phyloP scores from a whole-genome alignment of 495 filamentous ascomycete species.

The Penicillium parvum region DNA sequence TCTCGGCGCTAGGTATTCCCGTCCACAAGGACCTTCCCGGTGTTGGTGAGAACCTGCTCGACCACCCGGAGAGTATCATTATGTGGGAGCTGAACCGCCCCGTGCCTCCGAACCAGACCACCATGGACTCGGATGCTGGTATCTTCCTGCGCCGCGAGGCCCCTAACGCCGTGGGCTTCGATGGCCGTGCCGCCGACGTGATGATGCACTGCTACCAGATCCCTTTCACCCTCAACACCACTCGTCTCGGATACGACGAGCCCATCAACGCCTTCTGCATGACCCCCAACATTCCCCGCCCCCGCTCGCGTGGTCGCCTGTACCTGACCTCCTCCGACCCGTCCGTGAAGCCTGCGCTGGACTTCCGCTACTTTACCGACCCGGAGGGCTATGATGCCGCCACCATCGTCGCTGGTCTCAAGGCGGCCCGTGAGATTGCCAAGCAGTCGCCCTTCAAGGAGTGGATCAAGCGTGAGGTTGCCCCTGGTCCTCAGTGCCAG shows the following conservation, averaged over 20 bases:
- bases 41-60: conserved; percentile 75
- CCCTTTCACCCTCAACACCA: conserved; percentile 69
- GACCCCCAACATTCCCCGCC: conserved; percentile 85
- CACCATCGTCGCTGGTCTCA: conserved; percentile 73
- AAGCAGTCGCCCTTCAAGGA: conserved; percentile 66
- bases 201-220: conserved; percentile 96
- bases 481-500: conserved; percentile 63
- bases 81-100: conserved; percentile 80
- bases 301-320: conserved; percentile 66
- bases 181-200: conserved; percentile 68
- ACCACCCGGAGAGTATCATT: conserved; percentile 75
- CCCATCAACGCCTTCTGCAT: conserved; percentile 82
- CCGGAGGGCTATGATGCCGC: conserved; percentile 77
- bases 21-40: conserved; percentile 68
- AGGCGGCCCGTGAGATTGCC: conserved; percentile 66
- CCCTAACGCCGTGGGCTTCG: conserved; percentile 57
- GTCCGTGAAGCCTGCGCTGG: conserved; percentile 69
- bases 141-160: conserved; percentile 74
- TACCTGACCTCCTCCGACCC: conserved; percentile 70
- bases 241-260: conserved; percentile 67
- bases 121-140: conserved; percentile 81
- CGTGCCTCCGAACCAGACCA: conserved; percentile 70
- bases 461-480: conserved; percentile 77
- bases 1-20: conserved; percentile 59
- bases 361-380: conserved; percentile 88